Base-by-base conservation (phyloP, 148 eudicot genomes). In the Simmondsia chinensis region DNA sequence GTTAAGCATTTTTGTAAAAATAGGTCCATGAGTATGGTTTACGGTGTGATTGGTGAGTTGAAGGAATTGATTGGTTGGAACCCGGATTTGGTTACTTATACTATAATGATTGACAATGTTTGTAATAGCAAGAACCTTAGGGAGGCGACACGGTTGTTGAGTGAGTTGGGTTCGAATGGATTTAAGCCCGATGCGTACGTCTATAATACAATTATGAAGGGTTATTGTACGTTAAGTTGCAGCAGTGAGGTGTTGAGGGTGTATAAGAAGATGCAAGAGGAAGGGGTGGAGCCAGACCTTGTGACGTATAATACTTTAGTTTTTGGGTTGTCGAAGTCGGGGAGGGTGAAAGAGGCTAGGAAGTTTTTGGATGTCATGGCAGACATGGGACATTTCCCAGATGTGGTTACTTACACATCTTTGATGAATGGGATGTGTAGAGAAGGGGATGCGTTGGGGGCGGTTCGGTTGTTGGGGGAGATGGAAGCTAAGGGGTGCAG, bases 341-440 rank as follows among this genome's bases (percentile, higher is more conserved):
- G 97, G 23, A 74, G 72, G 29, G 97, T 89, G 20, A 67, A 66
- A 54, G 95, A 89, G 38, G 97, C 93, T 11, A 71, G 36, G 57
- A 72, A 67, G 66, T 89, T 59, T 65, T 46, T 81, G 48, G 25
- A 43, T n/a, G 62, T 78, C 0, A 89, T 89, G 95, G 57, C 53
- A 1, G 74, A 81, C 17, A 40, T 40, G 42, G 97, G 93, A 4
- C 63, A 57, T 58, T 50, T 43, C 4, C 95, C 97, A 0, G 95
- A 89, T 63, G 80, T 71, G 1, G 75, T 81, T 29, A 79, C 95
- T 0, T 89, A 89, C 50, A 84, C 95, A 3, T 76, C 97, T 1
- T 56, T 89, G 70, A 89, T 89, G 93, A 89, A 84, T 52, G 97
- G 97, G 9, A 53, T 89, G 81, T 89, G 88, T 53, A 70, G 93